These are phyloP conservation scores for Rhizopus stolonifer DNA, from an alignment of 371 early-diverging fungal species.

Conservation along the genomic window DNA sequence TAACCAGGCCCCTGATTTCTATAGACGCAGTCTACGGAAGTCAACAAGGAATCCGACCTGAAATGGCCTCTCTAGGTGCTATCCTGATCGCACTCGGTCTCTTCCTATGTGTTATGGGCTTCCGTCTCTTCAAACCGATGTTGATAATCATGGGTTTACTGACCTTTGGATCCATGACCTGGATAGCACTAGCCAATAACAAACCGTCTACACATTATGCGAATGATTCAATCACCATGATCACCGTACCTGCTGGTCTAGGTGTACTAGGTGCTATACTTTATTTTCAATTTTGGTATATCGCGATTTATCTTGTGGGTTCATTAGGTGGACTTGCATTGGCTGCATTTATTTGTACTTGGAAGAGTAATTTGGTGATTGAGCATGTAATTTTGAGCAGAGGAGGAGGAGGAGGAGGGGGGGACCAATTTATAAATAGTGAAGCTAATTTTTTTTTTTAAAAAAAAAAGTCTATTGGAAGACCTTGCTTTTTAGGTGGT, in stretches of 20 bases:
- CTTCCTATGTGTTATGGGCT: constrained; percentile 31
- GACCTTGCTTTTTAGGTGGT: constrained; percentile 20
- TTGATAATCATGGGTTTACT: constrained; percentile 31
- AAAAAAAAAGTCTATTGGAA: constrained; percentile 13
- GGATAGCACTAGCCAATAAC: constrained; percentile 23
- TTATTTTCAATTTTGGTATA: constrained; percentile 22
- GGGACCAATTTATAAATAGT: too few relatives aligned
- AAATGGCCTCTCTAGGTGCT: constrained; percentile 29
- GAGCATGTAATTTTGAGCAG: constrained; percentile 13
- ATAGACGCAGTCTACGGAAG: constrained; percentile 26
- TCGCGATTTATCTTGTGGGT: constrained; percentile 19
- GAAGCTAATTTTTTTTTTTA: too few relatives aligned
- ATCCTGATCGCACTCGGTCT: constrained; percentile 30
- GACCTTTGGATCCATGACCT: constrained; percentile 31
- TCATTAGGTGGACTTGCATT: constrained; percentile 22
- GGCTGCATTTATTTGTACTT: constrained; percentile 20
- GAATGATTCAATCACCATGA: constrained; percentile 19
- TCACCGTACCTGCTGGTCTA: constrained; percentile 22
- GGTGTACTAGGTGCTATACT: constrained; percentile 19
- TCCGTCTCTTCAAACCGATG: constrained; percentile 27
- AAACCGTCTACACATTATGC: constrained; percentile 17
- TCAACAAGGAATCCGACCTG: constrained; percentile 22
- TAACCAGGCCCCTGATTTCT: too few relatives aligned
- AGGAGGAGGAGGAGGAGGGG: too few relatives aligned
- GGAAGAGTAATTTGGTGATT: constrained; percentile 21